Evolutionary conservation across 768 basidiomycete species (phyloP).

Genomic region (Pisolithus tinctorius): DNA sequence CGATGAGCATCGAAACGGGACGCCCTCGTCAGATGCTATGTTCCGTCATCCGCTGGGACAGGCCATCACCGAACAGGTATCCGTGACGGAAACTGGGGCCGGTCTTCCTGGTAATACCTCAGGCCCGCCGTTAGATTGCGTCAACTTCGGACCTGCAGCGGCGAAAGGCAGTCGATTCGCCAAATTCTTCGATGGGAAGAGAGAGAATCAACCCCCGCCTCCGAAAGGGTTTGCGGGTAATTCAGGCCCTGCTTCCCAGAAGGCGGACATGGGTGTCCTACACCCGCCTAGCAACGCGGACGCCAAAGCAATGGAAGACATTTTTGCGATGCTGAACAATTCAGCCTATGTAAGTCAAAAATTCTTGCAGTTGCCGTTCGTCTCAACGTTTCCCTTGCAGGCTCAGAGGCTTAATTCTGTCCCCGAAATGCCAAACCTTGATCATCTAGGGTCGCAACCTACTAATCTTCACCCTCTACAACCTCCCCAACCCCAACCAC

Average conservation of each 20-base stretch:
- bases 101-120: conserved; percentile 11
- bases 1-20: conserved; percentile 34
- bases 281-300: conserved; percentile 37
- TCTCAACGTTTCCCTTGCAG: conserved; percentile 12
- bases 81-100: conserved; percentile 11
- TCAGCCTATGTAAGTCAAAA: conserved; percentile 57
- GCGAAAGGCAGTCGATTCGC: conserved; percentile 79
- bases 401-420: conserved; percentile 20
- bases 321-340: conserved; percentile 74
- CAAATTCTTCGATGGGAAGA: conserved; percentile 82
- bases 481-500: conserved; percentile 34
- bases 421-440: conserved; percentile 19
- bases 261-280: conserved; percentile 37
- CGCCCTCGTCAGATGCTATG: conserved; percentile 13
- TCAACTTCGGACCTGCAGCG: conserved; percentile 40
- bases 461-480: conserved; percentile 33
- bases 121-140: conserved; percentile 20
- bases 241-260: conserved; percentile 35
- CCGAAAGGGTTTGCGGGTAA: conserved; percentile 35
- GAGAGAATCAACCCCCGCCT: conserved; percentile 31
- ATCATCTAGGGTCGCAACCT: conserved; percentile 18
- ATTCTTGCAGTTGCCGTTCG: background rate
- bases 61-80: conserved; percentile 13
- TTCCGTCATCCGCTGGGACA: conserved; percentile 14
- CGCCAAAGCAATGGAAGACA: conserved; percentile 65